These are phyloP conservation scores for Chrysoporthe puriensis DNA, from an alignment of 2,329 filamentous ascomycete species.

Conservation along the genomic window DNA sequence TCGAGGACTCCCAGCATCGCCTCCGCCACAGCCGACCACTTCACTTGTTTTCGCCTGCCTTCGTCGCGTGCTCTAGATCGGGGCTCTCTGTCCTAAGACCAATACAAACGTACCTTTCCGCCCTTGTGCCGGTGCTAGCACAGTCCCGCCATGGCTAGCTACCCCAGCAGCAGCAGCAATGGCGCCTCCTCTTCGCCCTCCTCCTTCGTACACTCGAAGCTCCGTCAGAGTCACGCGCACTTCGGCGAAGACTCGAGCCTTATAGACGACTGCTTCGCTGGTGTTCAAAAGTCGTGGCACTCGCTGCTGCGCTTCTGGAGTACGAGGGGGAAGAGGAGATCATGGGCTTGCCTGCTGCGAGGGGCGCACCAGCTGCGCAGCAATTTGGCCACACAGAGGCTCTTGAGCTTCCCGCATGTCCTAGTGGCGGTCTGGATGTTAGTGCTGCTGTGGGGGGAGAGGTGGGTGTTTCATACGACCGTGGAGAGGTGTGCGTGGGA, in stretches of 20 bases:
- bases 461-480: conserved; percentile 72
- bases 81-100: not conserved
- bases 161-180: conserved; percentile 23
- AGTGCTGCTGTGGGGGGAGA: conserved; percentile 83
- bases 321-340: conserved; percentile 45
- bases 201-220: conserved; percentile 25
- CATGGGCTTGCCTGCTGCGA: conserved; percentile 37
- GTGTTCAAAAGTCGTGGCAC: conserved; percentile 35
- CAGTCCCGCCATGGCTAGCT: conserved; percentile 28
- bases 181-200: conserved; percentile 23
- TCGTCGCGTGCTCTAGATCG: not conserved
- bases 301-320: conserved; percentile 46
- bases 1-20: conserved; percentile 17
- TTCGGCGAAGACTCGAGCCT: conserved; percentile 40
- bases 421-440: conserved; percentile 76
- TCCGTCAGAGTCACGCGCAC: conserved; percentile 29
- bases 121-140: conserved; percentile 13
- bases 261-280: conserved; percentile 42
- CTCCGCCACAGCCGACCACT: conserved; percentile 10
- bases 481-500: conserved; percentile 79
- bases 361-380: conserved; percentile 41
- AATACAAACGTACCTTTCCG: not conserved
- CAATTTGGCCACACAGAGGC: conserved; percentile 54
- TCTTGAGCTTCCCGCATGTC: conserved; percentile 67
- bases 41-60: not conserved